Conservation (phyloP, 768 basidiomycete species). For the Tulasnella sp. region DNA sequence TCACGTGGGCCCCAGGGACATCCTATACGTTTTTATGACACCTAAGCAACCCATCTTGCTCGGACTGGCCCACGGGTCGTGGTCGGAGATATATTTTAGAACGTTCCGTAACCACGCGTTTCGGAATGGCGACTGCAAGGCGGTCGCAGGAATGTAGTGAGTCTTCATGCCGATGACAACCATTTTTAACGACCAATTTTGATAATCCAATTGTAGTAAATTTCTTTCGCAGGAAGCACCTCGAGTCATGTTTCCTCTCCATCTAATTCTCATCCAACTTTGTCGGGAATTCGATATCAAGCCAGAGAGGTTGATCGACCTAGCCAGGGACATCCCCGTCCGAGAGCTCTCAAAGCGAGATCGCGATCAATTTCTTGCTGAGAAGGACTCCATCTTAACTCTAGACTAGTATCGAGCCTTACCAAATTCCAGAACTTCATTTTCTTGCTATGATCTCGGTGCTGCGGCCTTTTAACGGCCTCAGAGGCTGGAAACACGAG, state of each 20-base stretch:
- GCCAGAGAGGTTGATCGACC: not conserved
- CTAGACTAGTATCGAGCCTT: not conserved
- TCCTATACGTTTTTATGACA: no score
- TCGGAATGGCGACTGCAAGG: not conserved
- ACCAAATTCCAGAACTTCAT: not conserved
- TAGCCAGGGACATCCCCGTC: not conserved
- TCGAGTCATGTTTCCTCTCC: not conserved
- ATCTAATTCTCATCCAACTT: not conserved
- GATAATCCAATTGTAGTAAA: not conserved
- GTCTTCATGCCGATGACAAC: not conserved
- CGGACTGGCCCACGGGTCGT: no score
- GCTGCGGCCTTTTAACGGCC: not conserved
- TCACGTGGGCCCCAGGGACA: no score
- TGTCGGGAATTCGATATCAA: not conserved
- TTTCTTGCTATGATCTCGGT: not conserved
- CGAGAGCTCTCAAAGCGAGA: not conserved
- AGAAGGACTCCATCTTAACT: not conserved
- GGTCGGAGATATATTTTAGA: not conserved
- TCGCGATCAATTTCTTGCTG: not conserved
- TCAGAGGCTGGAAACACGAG: not conserved
- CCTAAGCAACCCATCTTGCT: no score
- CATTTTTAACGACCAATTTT: no score
- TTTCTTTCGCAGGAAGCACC: not conserved
- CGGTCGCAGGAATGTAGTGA: not conserved
- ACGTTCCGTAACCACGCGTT: not conserved